A percentile compares a stretch with the other conserved stretches of the same genome.
Evolutionary conservation across 176 grass and related monocot species (phyloP).

Genomic region (Musa itinerans): DNA sequence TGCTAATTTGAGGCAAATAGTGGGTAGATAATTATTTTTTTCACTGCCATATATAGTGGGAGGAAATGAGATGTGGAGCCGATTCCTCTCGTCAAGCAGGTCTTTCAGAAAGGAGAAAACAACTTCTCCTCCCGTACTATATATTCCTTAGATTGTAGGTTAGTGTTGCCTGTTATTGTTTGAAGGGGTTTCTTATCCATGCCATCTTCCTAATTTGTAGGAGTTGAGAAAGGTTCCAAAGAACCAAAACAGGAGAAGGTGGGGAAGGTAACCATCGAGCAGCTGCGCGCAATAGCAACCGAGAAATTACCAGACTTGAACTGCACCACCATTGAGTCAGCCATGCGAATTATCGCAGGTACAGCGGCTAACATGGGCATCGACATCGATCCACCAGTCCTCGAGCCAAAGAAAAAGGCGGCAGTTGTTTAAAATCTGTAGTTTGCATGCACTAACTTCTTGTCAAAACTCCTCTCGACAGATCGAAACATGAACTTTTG

Average conservation of each 20-base stretch:
- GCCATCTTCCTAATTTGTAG: slow-evolving; percentile 33
- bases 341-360: slow-evolving; percentile 89
- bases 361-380: slow-evolving; percentile 97
- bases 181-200: neutral
- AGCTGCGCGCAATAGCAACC: slow-evolving; percentile 64
- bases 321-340: slow-evolving; percentile 77
- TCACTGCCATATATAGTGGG: no score
- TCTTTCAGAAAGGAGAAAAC: neutral
- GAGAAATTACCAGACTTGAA: slow-evolving; percentile 89
- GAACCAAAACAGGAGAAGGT: slow-evolving; percentile 60
- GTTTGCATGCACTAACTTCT: neutral
- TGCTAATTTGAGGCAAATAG: neutral
- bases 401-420: slow-evolving; percentile 62
- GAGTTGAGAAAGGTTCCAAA: slow-evolving; percentile 73
- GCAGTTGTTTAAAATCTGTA: slow-evolving; percentile 34
- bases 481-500: neutral
- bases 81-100: neutral
- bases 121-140: no score
- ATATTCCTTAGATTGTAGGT: no score
- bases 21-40: no score
- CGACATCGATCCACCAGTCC: slow-evolving; percentile 62
- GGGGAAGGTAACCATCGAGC: slow-evolving; percentile 66
- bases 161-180: no score
- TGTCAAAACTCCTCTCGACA: neutral
- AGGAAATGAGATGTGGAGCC: no score